Percentiles rank a stretch among this genome's conserved stretches.
These are phyloP conservation scores for Zea mays DNA, from an alignment of 176 grass and related monocot species.

Conservation along the genomic window DNA sequence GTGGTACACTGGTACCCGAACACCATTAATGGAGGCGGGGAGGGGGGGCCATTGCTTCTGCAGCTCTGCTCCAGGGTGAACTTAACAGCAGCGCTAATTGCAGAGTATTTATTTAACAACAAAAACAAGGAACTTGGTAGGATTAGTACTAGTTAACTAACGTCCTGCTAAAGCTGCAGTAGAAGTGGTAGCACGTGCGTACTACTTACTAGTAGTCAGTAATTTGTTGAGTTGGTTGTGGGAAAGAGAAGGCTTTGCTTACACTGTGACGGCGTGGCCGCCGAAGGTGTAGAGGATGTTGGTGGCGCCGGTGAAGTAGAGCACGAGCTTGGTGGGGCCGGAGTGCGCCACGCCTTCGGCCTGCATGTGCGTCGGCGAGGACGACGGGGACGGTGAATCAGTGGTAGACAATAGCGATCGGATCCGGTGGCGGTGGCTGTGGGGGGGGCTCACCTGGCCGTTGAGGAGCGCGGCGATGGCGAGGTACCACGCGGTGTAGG, in stretches of 20 bases:
- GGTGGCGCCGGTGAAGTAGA: conserved; percentile 94
- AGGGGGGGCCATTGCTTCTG: conserved; percentile 34
- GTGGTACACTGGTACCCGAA: not conserved
- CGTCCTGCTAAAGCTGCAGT: not conserved
- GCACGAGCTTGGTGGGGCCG: conserved; percentile 60
- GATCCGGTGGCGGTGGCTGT: not conserved
- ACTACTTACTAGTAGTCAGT: no score
- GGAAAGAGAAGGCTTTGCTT: conserved; percentile 47
- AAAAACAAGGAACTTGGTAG: not conserved
- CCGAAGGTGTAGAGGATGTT: conserved; percentile 97
- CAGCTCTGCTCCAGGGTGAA: conserved; percentile 16
- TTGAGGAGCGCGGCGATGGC: conserved; percentile 68
- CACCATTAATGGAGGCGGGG: not conserved
- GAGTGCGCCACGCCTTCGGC: conserved; percentile 55
- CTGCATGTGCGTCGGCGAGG: conserved; percentile 19
- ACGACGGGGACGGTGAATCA: conserved; percentile 8
- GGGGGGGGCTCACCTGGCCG: conserved; percentile 48
- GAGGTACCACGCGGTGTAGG: conserved; percentile 85
- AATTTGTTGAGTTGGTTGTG: not conserved
- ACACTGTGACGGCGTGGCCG: conserved; percentile 90
- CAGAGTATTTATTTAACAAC: not conserved
- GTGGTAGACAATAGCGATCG: not conserved
- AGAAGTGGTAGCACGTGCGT: no score
- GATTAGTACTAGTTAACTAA: not conserved
- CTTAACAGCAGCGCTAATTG: not conserved